Base-by-base conservation (phyloP, 495 filamentous ascomycete species). In the Penicillium odoratum region DNA sequence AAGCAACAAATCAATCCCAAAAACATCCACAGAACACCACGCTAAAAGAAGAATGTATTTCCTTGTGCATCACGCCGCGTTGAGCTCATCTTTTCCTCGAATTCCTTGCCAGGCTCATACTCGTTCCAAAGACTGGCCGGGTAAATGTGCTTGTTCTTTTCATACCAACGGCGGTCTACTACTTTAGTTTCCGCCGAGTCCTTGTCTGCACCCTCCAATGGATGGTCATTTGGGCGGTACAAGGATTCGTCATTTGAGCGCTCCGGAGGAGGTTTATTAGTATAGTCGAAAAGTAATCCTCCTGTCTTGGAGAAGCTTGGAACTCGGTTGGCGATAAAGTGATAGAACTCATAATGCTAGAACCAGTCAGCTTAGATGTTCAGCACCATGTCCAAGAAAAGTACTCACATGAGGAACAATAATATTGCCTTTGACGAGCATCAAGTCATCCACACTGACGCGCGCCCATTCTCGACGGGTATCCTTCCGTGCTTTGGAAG, bases 71-170 rank as follows among this genome's bases (percentile, higher is more conserved):
- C 94, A 56, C 90, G 84, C 67, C 89, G 80, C 18, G 70, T 77
- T 13, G 74, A 72, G 28, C 65, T 70, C 52, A 93, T 87, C 69
- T 90, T 88, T 57, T 83, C 85, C 58, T 86, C 80, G 68, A 97
- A 96, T 58, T 97, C 88, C 73, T 87, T 88, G 29, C 87, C 87
- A 2, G 92, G 89, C 58, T 97, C 93, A 72, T 96, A 98, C 57
- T 96, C 89, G 57, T 92, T 91, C 94, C 94, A 98, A 15, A 94
- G 80, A 69, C 90, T 97, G 6, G 93, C 94, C 0, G 94, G 94
- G 71, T 92, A 98, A 48, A 98, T 97, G 63, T 98, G 94, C 70
- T 98, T 98, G 70, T 98, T 96, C 62, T 86, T 81, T 75, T 97
- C 91, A 68, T 97, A 98, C 94, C 94, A 98, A 55, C 94, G 76